Base-by-base conservation (phyloP, 2,329 filamentous ascomycete genomes). In the Samsoniella hepiali region DNA sequence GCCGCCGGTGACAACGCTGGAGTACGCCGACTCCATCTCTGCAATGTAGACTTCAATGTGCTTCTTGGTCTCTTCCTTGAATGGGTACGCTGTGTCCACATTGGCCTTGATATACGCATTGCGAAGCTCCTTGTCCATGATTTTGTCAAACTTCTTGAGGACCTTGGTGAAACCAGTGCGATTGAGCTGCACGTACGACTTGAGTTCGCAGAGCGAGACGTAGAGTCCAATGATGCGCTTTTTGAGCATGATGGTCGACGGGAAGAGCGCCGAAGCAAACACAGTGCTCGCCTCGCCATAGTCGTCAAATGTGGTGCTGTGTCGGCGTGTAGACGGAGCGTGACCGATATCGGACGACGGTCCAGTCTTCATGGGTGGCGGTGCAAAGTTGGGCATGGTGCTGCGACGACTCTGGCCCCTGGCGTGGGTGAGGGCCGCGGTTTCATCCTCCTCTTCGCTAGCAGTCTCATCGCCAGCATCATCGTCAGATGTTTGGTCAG, bases 131-230 rank as follows among this genome's bases (percentile, higher is more conserved):
- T 89, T 88, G 75, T 97, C 90, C 64, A 97, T 79, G 63, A 91
- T 98, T 81, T 99, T 99, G 82, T 99, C 95, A 72, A 95, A 99
- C 76, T 99, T 99, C 79, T 99, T 99, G 68, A 98, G 79, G 0
- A 96, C 93, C 77, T 99, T 99, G 71, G 89, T 87, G 78, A 99
- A 99, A 13, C 95, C 95, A 0, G 95, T 99, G 77, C 91, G 90
- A 82, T 99, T 99, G 66, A 99, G 86, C 78, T 98, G 94, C 62
- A 93, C 88, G 72, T 93, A 99, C 2, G 94, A 98, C 73, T 97
- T 96, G 71, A 99, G 85, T 75, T 97, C 95, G 78, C 94, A 97
- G 22, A 98, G 81, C 68, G 91, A 90, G 53, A 99, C 95, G 73
- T 97, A 99, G 65, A 93, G 81, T 72, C 88, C 88, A 68, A 96